A percentile compares a stretch with the other conserved stretches of the same genome.
phyloP scores from a whole-genome alignment of 148 eudicot species.

The Salicornia ramosissima region DNA sequence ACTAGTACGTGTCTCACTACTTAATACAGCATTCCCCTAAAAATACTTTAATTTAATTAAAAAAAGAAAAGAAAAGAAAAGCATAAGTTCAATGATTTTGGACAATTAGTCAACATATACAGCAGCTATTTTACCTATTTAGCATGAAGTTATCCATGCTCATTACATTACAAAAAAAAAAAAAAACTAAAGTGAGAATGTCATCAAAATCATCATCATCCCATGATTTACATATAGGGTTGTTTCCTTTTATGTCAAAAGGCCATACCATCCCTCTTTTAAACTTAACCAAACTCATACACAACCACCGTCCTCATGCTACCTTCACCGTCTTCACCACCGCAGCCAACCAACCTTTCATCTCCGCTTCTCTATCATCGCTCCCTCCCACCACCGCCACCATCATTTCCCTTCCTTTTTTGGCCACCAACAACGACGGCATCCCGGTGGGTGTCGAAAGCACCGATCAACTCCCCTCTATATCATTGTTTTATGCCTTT shows the following conservation, averaged over 20 bases:
- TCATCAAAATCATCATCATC: too few species aligned
- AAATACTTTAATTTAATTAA: too few species aligned
- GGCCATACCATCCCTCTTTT: conserved; percentile 70
- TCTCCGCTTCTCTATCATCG: conserved; percentile 33
- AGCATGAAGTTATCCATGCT: too few species aligned
- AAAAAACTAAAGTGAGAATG: too few species aligned
- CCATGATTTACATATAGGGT: conserved; percentile 26
- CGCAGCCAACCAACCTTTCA: conserved; percentile 48
- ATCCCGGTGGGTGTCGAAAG: conserved; percentile 46
- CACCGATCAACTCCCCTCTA: conserved; percentile 64
- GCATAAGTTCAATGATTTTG: too few species aligned
- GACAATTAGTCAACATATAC: too few species aligned
- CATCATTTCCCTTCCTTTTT: conserved; percentile 43
- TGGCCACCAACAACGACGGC: conserved; percentile 21
- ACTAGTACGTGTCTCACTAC: too few species aligned
- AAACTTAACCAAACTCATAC: conserved; percentile 51
- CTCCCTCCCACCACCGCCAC: conserved; percentile 7
- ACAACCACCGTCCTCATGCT: conserved; percentile 25
- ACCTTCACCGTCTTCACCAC: conserved; percentile 64
- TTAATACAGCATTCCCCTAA: too few species aligned
- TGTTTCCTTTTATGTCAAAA: conserved; percentile 81
- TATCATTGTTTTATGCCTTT: conserved; percentile 47
- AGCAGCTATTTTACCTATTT: too few species aligned
- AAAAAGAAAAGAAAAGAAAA: too few species aligned
- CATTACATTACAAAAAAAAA: too few species aligned